Evolutionary conservation across 2,329 filamentous ascomycete genomes (phyloP), one percentile per base, ranked within the genome.

Genomic region (Penicillium italicum): DNA sequence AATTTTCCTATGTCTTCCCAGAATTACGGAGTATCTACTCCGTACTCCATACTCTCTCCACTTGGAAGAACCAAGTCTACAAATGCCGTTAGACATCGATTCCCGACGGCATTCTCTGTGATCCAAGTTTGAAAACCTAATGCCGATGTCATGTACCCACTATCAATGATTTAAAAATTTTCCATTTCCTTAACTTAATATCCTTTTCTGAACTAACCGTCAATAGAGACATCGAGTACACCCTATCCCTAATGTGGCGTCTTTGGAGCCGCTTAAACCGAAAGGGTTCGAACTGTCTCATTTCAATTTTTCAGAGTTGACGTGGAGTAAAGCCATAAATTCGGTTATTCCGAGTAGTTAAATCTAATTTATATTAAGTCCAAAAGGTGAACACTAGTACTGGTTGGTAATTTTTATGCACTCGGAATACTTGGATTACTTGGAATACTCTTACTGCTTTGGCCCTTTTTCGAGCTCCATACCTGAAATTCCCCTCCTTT

Each of bases 401-500:
- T 24, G 24, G 24, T 14, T 43, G 34, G 45, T 48, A 54, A 37
- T 44, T 47, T 38, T 41, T 9, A 43, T 55, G 57, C 60, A 60
- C 55, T 42, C 48, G 44, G 45, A 55, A 64, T 61, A 61, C 58
- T 56, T 52, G 38, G 22, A 44, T 31, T 44, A 44, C 31, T 20
- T 20, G 7, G 31, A n/a, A 30, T 41, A 48, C 37, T 50, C 44
- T 55, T 16, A 47, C 26, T 55, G 47, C 53, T 45, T 55, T 34
- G 37, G 62, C 50, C 50, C 51, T 62, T 56, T 62, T 43, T 60
- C 60, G 58, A 62, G 52, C 49, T 45, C 57, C 31, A 52, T 42
- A 42, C 30, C 36, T 50, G 40, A 22, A 22, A 47, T 42, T 49
- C 50, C 56, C 47, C 52, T 56, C 47, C 53, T 55, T 64, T 65